phyloP scores from a whole-genome alignment of 2,329 filamentous ascomycete genomes.

The Hypoxylon sp. region DNA sequence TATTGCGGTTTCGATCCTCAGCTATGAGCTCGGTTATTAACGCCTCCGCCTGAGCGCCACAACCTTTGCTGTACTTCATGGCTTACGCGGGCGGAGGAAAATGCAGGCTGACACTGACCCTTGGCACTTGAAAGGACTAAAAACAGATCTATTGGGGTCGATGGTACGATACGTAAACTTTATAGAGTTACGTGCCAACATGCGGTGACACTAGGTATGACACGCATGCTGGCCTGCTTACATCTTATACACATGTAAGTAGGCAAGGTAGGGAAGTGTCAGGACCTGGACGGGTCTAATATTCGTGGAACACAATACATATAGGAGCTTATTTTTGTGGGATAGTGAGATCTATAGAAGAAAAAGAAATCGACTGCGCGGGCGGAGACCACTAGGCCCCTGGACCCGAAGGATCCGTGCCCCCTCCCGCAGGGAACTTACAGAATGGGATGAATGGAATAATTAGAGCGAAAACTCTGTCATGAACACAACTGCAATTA shows the following conservation, averaged over 20 bases:
- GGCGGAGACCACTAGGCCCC: constrained; percentile 9
- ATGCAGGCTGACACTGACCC: constrained; percentile 35
- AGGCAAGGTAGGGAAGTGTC: constrained; percentile 5
- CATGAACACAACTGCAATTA: background rate
- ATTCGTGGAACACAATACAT: background rate
- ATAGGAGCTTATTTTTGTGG: constrained; percentile 7
- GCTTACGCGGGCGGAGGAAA: constrained; percentile 29
- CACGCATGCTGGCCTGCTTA: constrained; percentile 20
- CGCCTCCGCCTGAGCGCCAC: constrained; percentile 6
- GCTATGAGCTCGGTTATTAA: constrained; percentile 3
- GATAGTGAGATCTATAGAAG: constrained; percentile 19
- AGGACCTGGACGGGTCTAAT: background rate
- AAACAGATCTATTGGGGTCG: constrained; percentile 17
- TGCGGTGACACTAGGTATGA: constrained; percentile 36
- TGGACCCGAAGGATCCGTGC: constrained; percentile 35
- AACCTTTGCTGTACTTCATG: constrained; percentile 16
- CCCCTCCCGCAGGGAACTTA: background rate
- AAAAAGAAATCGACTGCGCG: constrained; percentile 4
- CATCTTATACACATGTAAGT: constrained; percentile 3
- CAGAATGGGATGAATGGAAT: constrained; percentile 8
- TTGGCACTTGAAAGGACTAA: background rate
- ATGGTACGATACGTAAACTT: constrained; percentile 33
- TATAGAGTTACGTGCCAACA: constrained; percentile 28
- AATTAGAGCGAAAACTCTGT: constrained; percentile 14
- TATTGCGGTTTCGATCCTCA: constrained; percentile 2